phyloP scores from a whole-genome alignment of 2,329 filamentous ascomycete species.

The Peltaster fructicola region DNA sequence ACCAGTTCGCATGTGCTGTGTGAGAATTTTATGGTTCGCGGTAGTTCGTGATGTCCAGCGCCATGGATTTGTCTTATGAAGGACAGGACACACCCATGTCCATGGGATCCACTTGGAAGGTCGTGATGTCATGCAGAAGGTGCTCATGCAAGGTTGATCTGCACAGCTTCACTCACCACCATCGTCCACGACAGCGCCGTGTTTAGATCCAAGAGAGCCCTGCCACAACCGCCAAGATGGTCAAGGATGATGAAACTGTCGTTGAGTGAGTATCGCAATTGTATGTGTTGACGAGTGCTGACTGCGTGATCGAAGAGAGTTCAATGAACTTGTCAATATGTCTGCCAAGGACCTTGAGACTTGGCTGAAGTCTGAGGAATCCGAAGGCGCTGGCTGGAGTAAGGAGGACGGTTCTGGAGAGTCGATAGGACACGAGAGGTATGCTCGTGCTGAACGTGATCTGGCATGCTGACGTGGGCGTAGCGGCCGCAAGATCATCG shows the following conservation, averaged over 20 bases:
- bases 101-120: too few species aligned
- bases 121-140: too few species aligned
- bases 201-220: too few species aligned
- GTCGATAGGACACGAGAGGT: constrained; percentile 44
- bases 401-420: constrained; percentile 42
- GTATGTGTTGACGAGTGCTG: too few species aligned
- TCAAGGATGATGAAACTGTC: constrained; percentile 34
- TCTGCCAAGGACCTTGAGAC: constrained; percentile 39
- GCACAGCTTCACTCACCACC: too few species aligned
- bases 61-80: too few species aligned
- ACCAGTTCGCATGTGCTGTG: too few species aligned
- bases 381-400: constrained; percentile 39
- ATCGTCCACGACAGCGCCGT: too few species aligned
- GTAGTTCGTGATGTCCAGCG: too few species aligned
- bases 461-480: neutral
- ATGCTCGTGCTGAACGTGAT: constrained; percentile 3
- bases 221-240: constrained; percentile 23
- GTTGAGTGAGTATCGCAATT: constrained; percentile 25
- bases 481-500: constrained; percentile 45
- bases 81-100: too few species aligned
- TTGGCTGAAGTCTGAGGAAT: constrained; percentile 44
- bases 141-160: too few species aligned
- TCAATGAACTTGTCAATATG: constrained; percentile 52
- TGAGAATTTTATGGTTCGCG: too few species aligned
- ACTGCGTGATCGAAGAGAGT: constrained; percentile 37